Conservation (phyloP, 2,329 filamentous ascomycete species). For the Hypoxylon rubiginosum region DNA sequence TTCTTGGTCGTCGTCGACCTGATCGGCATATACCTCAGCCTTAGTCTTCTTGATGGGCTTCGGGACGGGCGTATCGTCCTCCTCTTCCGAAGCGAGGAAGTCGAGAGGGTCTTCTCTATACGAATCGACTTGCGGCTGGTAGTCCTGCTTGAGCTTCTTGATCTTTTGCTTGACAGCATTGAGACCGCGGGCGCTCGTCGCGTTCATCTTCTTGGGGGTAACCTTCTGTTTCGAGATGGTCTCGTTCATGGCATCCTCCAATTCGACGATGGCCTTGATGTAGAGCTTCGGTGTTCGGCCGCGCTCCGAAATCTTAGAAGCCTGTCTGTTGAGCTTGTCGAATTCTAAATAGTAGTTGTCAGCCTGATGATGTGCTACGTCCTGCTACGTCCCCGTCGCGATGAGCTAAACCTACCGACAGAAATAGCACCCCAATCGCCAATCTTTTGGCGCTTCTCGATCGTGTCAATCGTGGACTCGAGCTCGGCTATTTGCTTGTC, state of each 20-base stretch:
- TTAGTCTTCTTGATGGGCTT: slow-evolving; percentile 66
- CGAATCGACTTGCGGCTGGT: slow-evolving; percentile 85
- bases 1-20: slow-evolving; percentile 76
- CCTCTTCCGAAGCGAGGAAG: slow-evolving; percentile 68
- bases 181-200: slow-evolving; percentile 90
- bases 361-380: slow-evolving; percentile 10
- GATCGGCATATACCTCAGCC: slow-evolving; percentile 64
- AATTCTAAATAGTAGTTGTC: slow-evolving; percentile 73
- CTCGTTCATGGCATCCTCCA: slow-evolving; percentile 96
- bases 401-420: slow-evolving; percentile 71
- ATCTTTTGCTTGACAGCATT: slow-evolving; percentile 98
- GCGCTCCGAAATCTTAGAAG: slow-evolving; percentile 81
- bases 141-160: slow-evolving; percentile 98
- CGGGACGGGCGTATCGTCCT: slow-evolving; percentile 72
- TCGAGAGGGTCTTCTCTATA: slow-evolving; percentile 76
- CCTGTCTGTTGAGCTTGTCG: slow-evolving; percentile 92
- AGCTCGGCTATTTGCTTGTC: slow-evolving; percentile 97
- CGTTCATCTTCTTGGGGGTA: slow-evolving; percentile 98
- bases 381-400: slow-evolving; percentile 10
- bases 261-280: slow-evolving; percentile 90
- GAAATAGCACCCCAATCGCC: slow-evolving; percentile 97
- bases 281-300: slow-evolving; percentile 90
- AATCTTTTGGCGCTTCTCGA: slow-evolving; percentile 98
- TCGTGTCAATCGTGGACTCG: slow-evolving; percentile 87
- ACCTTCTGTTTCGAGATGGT: slow-evolving; percentile 96